Base-by-base conservation (phyloP, 495 filamentous ascomycete genomes). In the Cercophora scortea region DNA sequence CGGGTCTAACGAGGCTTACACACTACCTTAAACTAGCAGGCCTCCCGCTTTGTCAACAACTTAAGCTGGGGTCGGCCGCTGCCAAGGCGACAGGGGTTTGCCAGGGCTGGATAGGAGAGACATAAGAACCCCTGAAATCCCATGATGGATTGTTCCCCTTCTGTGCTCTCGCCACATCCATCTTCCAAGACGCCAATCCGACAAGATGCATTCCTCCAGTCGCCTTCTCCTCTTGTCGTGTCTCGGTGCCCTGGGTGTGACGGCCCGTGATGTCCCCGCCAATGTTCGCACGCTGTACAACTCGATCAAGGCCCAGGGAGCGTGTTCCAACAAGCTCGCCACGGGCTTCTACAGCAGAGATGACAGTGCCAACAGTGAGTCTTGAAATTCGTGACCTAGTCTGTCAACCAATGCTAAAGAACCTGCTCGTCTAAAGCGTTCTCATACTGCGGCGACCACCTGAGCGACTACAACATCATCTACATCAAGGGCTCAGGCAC, bases 401-500 rank as follows among this genome's bases (percentile, higher is more conserved):
- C 34, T 34, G 19, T 50, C 40, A 25, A 32, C 15, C 32, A 13
- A 43, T 4, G 25, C n/a, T 42, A 16, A 47, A 19, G 25, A 25
- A 25, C 25, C 5, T 25, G 25, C 25, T 25, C 25, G 25, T 25
- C 25, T 25, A 36, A 16, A 70, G 69, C 61, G 32, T 69, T 69
- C 50, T 49, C 59, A 16, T 72, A 72, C 65, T 73, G 69, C 54
- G 67, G 68, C 19, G 69, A 75, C 56, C 64, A 66, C 48, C 41
- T 68, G 6, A 16, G 54, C 15, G 62, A 66, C 51, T 47, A 58
- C 38, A 52, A 54, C 25, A 60, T 71, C 51, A 61, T 73, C 47
- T 75, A 71, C 54, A 46, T 72, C 57, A 58, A 68, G 42, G 70
- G 70, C 0, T 47, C 54, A 6, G 55, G 59, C 47, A 55, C 57